These are phyloP conservation scores for Sindora glabra DNA, from an alignment of 306 rosid species.

Conservation along the genomic window DNA sequence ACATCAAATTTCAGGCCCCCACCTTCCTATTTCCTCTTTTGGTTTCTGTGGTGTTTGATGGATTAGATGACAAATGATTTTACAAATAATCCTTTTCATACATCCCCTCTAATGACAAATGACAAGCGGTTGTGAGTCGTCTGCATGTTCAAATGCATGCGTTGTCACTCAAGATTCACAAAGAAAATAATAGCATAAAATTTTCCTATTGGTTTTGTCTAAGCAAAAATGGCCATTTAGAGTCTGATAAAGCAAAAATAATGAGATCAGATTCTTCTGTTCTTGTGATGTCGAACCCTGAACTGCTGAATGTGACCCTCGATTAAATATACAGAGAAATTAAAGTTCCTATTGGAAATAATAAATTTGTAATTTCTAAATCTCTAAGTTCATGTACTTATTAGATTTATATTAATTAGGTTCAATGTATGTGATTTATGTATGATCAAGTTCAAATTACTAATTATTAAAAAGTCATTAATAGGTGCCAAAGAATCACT, in stretches of 20 bases:
- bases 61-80: background rate
- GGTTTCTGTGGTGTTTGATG: background rate
- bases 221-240: constrained; percentile 3
- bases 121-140: constrained; percentile 13
- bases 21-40: background rate
- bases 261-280: background rate
- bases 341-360: too few relatives aligned
- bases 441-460: too few relatives aligned
- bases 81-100: constrained; percentile 12
- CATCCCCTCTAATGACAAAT: constrained; percentile 17
- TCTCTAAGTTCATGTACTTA: too few relatives aligned
- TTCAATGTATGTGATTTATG: too few relatives aligned
- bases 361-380: too few relatives aligned
- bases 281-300: background rate
- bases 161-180: constrained; percentile 15
- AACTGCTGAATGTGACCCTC: background rate
- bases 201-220: background rate
- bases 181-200: background rate
- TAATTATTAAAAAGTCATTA: too few relatives aligned
- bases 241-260: background rate
- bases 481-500: too few relatives aligned
- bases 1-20: background rate
- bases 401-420: too few relatives aligned
- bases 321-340: too few relatives aligned
- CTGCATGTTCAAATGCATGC: constrained; percentile 29